A percentile compares a stretch with the other conserved stretches of the same genome.
Conservation (phyloP, 192 early-diverging fungal species). For the Coemansia sp. region DNA sequence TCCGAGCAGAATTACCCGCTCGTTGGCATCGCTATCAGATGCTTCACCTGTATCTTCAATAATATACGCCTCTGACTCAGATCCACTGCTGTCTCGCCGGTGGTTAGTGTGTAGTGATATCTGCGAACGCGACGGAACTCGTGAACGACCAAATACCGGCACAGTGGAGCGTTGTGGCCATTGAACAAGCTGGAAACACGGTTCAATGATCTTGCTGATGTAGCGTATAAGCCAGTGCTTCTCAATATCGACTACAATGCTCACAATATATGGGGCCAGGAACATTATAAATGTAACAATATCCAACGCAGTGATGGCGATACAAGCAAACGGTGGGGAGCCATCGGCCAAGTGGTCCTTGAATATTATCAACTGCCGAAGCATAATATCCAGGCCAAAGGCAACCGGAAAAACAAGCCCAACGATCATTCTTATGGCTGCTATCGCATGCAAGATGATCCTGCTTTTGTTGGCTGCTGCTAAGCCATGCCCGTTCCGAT, state of each 20-base stretch:
- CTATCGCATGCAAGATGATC: not conserved
- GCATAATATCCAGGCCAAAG: slow-evolving; percentile 36
- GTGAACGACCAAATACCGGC: not conserved
- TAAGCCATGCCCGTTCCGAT: not conserved
- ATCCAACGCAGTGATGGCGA: slow-evolving; percentile 33
- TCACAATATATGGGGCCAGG: slow-evolving; percentile 36
- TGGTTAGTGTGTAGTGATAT: slow-evolving; percentile 48
- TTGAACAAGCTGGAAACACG: slow-evolving; percentile 8
- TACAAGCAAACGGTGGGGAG: slow-evolving; percentile 33
- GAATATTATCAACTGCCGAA: slow-evolving; percentile 41
- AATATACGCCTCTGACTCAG: slow-evolving; percentile 4
- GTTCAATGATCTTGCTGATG: slow-evolving; percentile 2
- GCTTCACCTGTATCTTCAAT: not conserved
- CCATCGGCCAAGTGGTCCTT: slow-evolving; percentile 49
- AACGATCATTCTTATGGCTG: slow-evolving; percentile 21
- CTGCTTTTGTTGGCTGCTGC: not conserved
- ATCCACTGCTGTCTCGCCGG: not conserved
- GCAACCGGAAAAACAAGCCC: slow-evolving; percentile 29
- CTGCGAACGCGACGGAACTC: slow-evolving; percentile 26
- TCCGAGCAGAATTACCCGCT: slow-evolving; percentile 22
- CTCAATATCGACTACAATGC: slow-evolving; percentile 22
- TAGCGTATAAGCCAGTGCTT: slow-evolving; percentile 27
- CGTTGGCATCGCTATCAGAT: slow-evolving; percentile 9
- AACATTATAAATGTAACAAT: slow-evolving; percentile 34
- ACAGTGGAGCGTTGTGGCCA: not conserved